Percentiles rank a stretch among this genome's conserved stretches.
Evolutionary conservation across 805 yeast genomes (phyloP).

Genomic region (Clavispora vitiphila): DNA sequence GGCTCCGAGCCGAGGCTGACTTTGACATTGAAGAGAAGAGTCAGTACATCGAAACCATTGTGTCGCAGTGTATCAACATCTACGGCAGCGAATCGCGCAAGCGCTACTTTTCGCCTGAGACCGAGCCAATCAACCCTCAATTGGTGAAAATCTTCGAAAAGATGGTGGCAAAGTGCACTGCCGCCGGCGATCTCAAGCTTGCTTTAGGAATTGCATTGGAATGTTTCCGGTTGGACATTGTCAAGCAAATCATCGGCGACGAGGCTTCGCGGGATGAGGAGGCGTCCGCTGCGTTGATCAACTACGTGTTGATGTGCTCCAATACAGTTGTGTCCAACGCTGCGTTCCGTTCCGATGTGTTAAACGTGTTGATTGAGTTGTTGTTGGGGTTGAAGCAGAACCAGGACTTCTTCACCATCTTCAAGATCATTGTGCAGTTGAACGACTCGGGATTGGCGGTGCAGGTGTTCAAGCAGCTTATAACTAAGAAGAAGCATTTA

Average conservation of each 20-base stretch:
- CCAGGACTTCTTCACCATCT: constrained; percentile 79
- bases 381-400: constrained; percentile 46
- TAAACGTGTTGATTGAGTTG: constrained; percentile 52
- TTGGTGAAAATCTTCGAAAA: constrained; percentile 70
- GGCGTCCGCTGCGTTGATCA: constrained; percentile 49
- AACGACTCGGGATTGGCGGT: constrained; percentile 72
- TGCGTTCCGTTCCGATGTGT: constrained; percentile 14
- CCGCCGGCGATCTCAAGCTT: constrained; percentile 64
- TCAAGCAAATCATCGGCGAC: constrained; percentile 50
- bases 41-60: constrained; percentile 91
- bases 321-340: constrained; percentile 43
- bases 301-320: constrained; percentile 72
- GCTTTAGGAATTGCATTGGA: constrained; percentile 91
- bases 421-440: constrained; percentile 83
- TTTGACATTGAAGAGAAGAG: constrained; percentile 70
- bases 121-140: constrained; percentile 48
- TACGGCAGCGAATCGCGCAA: constrained; percentile 65
- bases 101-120: constrained; percentile 20
- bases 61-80: constrained; percentile 84
- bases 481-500: constrained; percentile 45
- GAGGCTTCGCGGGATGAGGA: constrained; percentile 45
- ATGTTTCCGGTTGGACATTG: constrained; percentile 78
- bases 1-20: constrained; percentile 75
- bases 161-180: constrained; percentile 79
- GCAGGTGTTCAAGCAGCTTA: constrained; percentile 57